These are phyloP conservation scores for Diospyros kaki DNA, from an alignment of 148 eudicot genomes.

Conservation along the genomic window DNA sequence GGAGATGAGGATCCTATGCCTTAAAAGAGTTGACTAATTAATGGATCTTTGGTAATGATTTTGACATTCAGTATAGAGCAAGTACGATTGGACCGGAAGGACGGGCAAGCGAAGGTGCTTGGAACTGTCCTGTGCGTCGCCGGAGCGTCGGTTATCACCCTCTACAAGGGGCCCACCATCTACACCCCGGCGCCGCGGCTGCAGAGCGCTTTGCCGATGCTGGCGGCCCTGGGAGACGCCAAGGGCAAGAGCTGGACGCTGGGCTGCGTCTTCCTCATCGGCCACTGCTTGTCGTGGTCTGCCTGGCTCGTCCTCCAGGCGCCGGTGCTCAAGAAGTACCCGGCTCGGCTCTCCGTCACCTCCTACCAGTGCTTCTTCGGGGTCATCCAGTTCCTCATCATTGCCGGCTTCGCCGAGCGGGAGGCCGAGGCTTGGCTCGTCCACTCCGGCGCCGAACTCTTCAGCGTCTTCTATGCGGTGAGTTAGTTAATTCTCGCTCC, in stretches of 20 bases:
- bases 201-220: constrained; percentile 34
- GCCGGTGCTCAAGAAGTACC: constrained; percentile 86
- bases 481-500: constrained; percentile 14
- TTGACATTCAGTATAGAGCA: constrained; percentile 67
- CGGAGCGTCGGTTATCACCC: constrained; percentile 88
- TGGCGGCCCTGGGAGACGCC: constrained; percentile 62
- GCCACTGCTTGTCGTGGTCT: constrained; percentile 94
- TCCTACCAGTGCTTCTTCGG: constrained; percentile 97
- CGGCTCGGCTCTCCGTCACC: constrained; percentile 90
- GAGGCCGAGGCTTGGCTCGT: constrained; percentile 80
- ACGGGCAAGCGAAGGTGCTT: constrained; percentile 65
- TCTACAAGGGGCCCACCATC: constrained; percentile 84
- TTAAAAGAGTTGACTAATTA: too few relatives aligned
- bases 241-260: constrained; percentile 84
- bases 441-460: constrained; percentile 84
- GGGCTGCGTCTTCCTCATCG: constrained; percentile 87
- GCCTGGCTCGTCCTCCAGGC: constrained; percentile 94
- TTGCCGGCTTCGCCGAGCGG: constrained; percentile 81
- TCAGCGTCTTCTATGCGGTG: constrained; percentile 91
- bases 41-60: not conserved
- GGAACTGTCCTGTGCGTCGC: constrained; percentile 75
- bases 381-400: constrained; percentile 69
- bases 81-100: constrained; percentile 72
- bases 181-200: constrained; percentile 67
- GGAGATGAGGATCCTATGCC: too few relatives aligned